A percentile compares a stretch with the other conserved stretches of the same genome.
Evolutionary conservation across 2,329 filamentous ascomycete genomes (phyloP).

Genomic region (Diplocarpon mali): DNA sequence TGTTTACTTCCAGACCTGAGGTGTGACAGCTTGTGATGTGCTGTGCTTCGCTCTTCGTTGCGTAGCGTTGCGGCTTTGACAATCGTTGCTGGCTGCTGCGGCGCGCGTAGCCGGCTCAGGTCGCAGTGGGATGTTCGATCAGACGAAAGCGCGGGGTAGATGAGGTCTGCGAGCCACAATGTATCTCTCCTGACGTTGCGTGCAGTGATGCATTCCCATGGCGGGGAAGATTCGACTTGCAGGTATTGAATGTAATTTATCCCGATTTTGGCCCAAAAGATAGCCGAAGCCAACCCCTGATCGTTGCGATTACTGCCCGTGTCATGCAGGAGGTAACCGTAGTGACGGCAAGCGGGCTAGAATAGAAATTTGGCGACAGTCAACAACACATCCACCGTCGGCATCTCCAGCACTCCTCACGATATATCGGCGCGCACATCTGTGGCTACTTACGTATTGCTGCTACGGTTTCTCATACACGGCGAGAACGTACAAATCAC

Average conservation of each 20-base stretch:
- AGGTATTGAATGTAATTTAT: too few relatives aligned
- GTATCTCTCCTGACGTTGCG: too few relatives aligned
- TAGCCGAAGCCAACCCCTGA: too few relatives aligned
- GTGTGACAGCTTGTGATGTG: neutral
- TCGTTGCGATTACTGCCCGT: neutral
- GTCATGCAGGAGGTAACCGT: constrained; percentile 15
- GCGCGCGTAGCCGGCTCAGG: too few relatives aligned
- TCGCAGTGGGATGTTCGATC: too few relatives aligned
- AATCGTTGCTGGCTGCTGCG: neutral
- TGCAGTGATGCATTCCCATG: too few relatives aligned
- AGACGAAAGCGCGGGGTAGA: too few relatives aligned
- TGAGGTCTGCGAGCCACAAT: too few relatives aligned
- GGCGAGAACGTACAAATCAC: neutral
- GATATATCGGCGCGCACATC: neutral
- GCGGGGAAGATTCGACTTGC: too few relatives aligned
- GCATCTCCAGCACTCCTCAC: neutral
- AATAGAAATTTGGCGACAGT: constrained; percentile 11
- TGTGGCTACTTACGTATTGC: neutral
- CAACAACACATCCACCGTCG: constrained; percentile 13
- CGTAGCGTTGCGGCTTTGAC: constrained; percentile 4
- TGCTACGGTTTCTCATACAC: constrained; percentile 3
- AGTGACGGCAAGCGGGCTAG: constrained; percentile 11
- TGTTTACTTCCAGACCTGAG: neutral
- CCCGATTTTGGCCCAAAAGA: too few relatives aligned
- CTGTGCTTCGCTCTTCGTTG: neutral